Percentiles rank a stretch among this genome's conserved stretches.
These are phyloP conservation scores for Fomitopsis pulvina DNA, from an alignment of 768 basidiomycete genomes.

Conservation along the genomic window DNA sequence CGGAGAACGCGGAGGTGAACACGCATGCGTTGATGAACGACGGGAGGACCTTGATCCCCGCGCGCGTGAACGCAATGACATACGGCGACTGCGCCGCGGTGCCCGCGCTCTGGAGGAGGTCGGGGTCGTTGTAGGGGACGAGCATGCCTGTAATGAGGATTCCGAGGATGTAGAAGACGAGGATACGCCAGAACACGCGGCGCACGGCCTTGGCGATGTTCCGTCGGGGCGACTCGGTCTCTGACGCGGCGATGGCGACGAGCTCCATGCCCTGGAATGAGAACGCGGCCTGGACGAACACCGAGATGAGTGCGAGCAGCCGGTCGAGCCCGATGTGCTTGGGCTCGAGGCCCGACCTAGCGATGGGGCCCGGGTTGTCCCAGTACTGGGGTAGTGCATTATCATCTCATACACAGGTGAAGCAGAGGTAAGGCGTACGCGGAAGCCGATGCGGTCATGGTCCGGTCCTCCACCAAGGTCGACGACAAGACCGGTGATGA, in stretches of 20 bases:
- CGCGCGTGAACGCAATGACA: conserved; percentile 71
- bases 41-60: conserved; percentile 52
- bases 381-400: conserved; percentile 39
- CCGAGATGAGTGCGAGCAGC: conserved; percentile 35
- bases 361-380: conserved; percentile 62
- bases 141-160: conserved; percentile 74
- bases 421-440: conserved; percentile 33
- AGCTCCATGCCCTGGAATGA: conserved; percentile 76
- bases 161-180: conserved; percentile 73
- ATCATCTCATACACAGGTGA: neutral
- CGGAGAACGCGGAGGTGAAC: conserved; percentile 68
- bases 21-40: conserved; percentile 64
- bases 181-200: conserved; percentile 75
- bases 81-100: conserved; percentile 80
- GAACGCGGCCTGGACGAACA: conserved; percentile 55
- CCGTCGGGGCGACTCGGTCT: conserved; percentile 70
- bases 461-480: conserved; percentile 75
- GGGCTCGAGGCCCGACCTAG: conserved; percentile 25
- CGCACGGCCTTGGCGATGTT: conserved; percentile 74
- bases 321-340: conserved; percentile 29
- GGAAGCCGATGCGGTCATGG: conserved; percentile 62
- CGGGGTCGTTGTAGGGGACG: conserved; percentile 58
- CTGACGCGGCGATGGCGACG: conserved; percentile 68
- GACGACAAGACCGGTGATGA: conserved; percentile 59
- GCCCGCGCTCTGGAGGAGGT: conserved; percentile 43